Percentiles rank a stretch among this genome's conserved stretches.
phyloP scores from a whole-genome alignment of 2,329 filamentous ascomycete genomes.

The Colletotrichum shisoi region DNA sequence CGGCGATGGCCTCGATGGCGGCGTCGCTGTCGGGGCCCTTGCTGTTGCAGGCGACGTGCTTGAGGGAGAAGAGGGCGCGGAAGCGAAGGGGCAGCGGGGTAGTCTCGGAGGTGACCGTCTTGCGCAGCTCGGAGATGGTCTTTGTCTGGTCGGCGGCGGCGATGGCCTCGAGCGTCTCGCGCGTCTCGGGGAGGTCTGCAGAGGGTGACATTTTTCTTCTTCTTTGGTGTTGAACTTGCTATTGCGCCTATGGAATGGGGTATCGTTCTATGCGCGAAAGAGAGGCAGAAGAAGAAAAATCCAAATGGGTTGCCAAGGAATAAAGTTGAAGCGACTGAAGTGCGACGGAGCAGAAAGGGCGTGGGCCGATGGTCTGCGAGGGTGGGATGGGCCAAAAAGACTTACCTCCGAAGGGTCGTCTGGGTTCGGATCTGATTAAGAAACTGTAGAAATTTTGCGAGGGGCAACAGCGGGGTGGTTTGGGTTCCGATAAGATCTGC shows the following conservation, averaged over 20 bases:
- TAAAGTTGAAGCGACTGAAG: neutral
- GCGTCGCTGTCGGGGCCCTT: conserved; percentile 67
- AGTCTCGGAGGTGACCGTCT: conserved; percentile 79
- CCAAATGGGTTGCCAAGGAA: neutral
- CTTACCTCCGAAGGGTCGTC: conserved; percentile 36
- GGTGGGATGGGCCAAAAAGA: conserved; percentile 19
- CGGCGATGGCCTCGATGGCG: conserved; percentile 82
- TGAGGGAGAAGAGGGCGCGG: conserved; percentile 95
- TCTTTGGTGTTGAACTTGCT: neutral
- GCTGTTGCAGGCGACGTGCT: conserved; percentile 80
- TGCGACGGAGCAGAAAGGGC: conserved; percentile 14
- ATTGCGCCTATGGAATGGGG: conserved; percentile 5
- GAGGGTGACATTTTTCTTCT: conserved; percentile 43
- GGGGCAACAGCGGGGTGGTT: conserved; percentile 39
- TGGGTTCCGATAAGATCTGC: conserved; percentile 36
- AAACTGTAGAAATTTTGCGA: conserved; percentile 35
- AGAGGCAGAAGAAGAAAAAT: neutral
- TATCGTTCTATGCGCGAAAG: conserved; percentile 16
- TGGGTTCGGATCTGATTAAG: conserved; percentile 35
- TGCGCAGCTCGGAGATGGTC: conserved; percentile 69
- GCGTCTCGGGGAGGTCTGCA: conserved; percentile 38
- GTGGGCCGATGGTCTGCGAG: conserved; percentile 27
- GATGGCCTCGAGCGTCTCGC: conserved; percentile 35
- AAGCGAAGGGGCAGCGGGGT: conserved; percentile 88
- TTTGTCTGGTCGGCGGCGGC: conserved; percentile 38